phyloP scores from a whole-genome alignment of 306 rosid genomes.

The Lathyrus aphaca region DNA sequence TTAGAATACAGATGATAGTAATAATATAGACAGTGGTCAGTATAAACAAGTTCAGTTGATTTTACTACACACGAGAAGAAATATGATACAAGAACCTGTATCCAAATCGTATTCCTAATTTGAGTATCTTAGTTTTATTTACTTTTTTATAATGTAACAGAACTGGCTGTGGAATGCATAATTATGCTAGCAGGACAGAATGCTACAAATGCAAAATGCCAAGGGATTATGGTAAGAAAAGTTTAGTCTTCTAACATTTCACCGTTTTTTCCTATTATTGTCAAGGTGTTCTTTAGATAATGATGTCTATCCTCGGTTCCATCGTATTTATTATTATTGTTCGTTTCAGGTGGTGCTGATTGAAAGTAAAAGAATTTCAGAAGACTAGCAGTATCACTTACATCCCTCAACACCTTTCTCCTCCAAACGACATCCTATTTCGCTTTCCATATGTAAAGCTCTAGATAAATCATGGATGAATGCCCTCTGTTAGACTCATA shows the following conservation, averaged over 20 bases:
- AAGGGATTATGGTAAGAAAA: slow-evolving; percentile 64
- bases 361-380: slow-evolving; percentile 44
- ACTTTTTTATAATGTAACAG: slow-evolving; percentile 48
- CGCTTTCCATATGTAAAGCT: slow-evolving; percentile 44
- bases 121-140: slow-evolving; percentile 27
- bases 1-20: too few relatives aligned
- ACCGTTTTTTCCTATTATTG: slow-evolving; percentile 1
- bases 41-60: slow-evolving; percentile 2
- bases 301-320: slow-evolving; percentile 38
- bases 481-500: slow-evolving; percentile 45
- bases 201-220: slow-evolving; percentile 85
- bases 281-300: slow-evolving; percentile 26
- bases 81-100: slow-evolving; percentile 7
- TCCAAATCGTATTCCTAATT: slow-evolving; percentile 16
- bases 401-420: slow-evolving; percentile 35
- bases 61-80: slow-evolving; percentile 15
- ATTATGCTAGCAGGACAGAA: slow-evolving; percentile 85
- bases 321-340: slow-evolving; percentile 8
- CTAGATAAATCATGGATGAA: slow-evolving; percentile 44
- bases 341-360: slow-evolving; percentile 55
- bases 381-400: slow-evolving; percentile 27
- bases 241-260: slow-evolving; percentile 29
- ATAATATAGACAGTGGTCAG: slow-evolving; percentile 2
- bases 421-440: slow-evolving; percentile 37
- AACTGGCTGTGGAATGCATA: slow-evolving; percentile 84